Conservation (phyloP, 2,329 filamentous ascomycete species). For the Sclerotiophoma versabilis region DNA sequence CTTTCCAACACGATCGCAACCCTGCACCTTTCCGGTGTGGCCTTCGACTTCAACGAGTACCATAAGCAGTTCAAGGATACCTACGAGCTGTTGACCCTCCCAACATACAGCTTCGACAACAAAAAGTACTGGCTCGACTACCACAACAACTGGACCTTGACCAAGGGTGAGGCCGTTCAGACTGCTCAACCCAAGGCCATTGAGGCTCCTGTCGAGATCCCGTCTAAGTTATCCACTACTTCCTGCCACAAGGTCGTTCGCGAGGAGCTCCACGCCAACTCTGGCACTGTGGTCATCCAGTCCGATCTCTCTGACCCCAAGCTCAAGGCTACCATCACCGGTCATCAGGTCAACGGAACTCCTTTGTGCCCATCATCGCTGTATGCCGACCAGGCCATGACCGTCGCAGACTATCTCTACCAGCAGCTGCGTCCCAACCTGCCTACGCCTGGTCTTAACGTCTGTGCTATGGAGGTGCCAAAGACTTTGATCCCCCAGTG, state of each 20-base stretch:
- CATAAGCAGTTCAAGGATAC: conserved; percentile 67
- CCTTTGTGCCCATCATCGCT: conserved; percentile 70
- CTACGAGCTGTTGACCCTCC: conserved; percentile 68
- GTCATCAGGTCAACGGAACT: conserved; percentile 72
- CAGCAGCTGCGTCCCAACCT: conserved; percentile 66
- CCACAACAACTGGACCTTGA: conserved; percentile 73
- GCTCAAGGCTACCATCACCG: conserved; percentile 66
- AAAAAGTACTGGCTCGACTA: conserved; percentile 79
- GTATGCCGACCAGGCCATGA: conserved; percentile 71
- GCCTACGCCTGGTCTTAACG: conserved; percentile 66
- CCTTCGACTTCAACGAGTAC: conserved; percentile 75
- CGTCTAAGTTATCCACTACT: conserved; percentile 67
- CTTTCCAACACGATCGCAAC: conserved; percentile 64
- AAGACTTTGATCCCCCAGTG: conserved; percentile 71
- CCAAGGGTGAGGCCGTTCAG: conserved; percentile 67
- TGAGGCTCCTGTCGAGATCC: conserved; percentile 49
- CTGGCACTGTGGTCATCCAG: conserved; percentile 67
- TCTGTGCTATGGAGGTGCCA: conserved; percentile 71
- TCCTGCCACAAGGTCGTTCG: conserved; percentile 70
- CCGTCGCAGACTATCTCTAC: conserved; percentile 71
- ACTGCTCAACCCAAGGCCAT: conserved; percentile 50
- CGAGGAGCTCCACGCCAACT: conserved; percentile 68
- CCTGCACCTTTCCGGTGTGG: conserved; percentile 68
- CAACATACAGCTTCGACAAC: conserved; percentile 71
- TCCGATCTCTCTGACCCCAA: conserved; percentile 71